Evolutionary conservation across 1,139 yeast species (phyloP), one percentile per base, ranked within the genome.

Genomic region (Scheffersomyces quercinus): DNA sequence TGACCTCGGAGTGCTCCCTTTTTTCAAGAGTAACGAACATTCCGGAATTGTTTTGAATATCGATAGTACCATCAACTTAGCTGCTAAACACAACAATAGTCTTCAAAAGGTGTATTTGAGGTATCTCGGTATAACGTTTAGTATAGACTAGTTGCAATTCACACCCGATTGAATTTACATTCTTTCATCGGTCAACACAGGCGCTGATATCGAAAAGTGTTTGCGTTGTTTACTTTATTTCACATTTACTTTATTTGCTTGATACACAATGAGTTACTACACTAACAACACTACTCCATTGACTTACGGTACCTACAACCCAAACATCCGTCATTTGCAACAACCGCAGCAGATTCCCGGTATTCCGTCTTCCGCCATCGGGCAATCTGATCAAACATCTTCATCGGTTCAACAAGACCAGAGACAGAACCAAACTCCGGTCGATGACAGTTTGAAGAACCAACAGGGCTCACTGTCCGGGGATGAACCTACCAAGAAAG

Each of bases 401-500:
- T 50, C 58, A 28, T 28, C 41, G 29, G 39, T 53, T 31, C 48
- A n/a, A 53, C 56, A 44, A 45, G 54, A 4, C 47, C 46, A 43
- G 57, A 67, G 42, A 52, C 62, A 38, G 49, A 56, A 31, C 60
- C 63, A n/a, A 52, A 36, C 37, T 35, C 47, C 38, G 29, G 34
- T 36, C 11, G 41, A 40, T 10, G 35, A 40, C 16, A 42, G 36
- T 36, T 38, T 13, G 20, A 45, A 44, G 28, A 39, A 36, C 31
- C 48, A 40, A 20, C 44, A 40, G 37, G 43, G 39, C 26, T 13
- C 26, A 12, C 10, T 16, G 13, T 13, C 35, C 31, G 32, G 29
- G 11, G 42, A 36, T 9, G 40, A 37, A 28, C 47, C 48, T n/a
- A 26, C 46, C 26, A 53, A 51, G 43, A 61, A 55, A 41, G 67